Evolutionary conservation across 208 protist genomes (phyloP), one percentile per base, ranked within the genome.

Genomic region (Acanthamoeba royreba): DNA sequence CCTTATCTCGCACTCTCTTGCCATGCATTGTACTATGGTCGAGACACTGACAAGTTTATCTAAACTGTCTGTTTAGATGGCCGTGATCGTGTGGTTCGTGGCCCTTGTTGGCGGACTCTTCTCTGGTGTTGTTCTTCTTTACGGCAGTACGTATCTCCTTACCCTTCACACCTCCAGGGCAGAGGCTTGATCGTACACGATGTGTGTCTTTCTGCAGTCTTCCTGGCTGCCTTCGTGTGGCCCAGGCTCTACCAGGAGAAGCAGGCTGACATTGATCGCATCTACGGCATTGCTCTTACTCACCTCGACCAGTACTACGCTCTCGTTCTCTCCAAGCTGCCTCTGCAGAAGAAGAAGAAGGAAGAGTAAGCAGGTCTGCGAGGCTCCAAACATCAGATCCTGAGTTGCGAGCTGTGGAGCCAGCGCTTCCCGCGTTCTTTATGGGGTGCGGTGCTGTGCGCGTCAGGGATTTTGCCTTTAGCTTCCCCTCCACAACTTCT

Each of bases 301-400:
- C 43, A 85, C 47, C 46, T 93, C 63, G 53, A 72, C 63, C 45
- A 79, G 49, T 55, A 81, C 63, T 66, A 55, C 88, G 88, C 40
- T 35, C 46, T 93, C 33, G 61, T 81, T 17, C 33, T 81, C 46
- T 52, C 63, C 66, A 93, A 93, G 72, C 45, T 93, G 28, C 88
- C 88, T 63, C 88, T 93, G 17, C 58, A 61, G 46, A 93, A 93
- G 72, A 93, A 93, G 88, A 93, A 93, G 88, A 93, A 93, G 72
- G 49, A 72, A n/a, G 88, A 93, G 61, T 93, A 92, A 92, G 31
- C 1, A 61, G 31, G 33, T 43, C n/a, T 77, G 15, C n/a, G n/a
- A n/a, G n/a, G n/a, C n/a, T n/a, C n/a, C n/a, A n/a, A n/a, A n/a
- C n/a, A n/a, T n/a, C n/a, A n/a, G n/a, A n/a, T n/a, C n/a, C n/a